A percentile compares a stretch with the other conserved stretches of the same genome.
phyloP scores from a whole-genome alignment of 257 asterid genomes.

The Przewalskia tangutica region DNA sequence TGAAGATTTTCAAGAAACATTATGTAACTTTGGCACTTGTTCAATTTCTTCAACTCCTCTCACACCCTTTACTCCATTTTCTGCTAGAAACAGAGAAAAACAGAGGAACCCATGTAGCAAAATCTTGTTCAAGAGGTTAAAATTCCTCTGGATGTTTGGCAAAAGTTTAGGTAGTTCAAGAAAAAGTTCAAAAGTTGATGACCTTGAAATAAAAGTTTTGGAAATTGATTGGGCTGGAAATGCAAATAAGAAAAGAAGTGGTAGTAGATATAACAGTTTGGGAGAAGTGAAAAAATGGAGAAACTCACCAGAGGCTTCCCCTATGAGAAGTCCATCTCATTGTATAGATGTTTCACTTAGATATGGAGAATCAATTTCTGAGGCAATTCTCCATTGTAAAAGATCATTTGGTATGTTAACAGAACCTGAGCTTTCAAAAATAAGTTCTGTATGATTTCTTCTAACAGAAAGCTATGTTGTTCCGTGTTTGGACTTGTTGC shows the following conservation, averaged over 20 bases:
- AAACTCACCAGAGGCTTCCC: slow-evolving; percentile 7
- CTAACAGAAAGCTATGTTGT: too few species aligned
- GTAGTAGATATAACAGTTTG: not conserved
- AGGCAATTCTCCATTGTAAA: slow-evolving; percentile 35
- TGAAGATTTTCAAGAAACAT: too few species aligned
- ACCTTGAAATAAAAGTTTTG: slow-evolving; percentile 14
- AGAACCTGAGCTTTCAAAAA: not conserved
- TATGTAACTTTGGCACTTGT: not conserved
- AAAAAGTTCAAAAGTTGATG: slow-evolving; percentile 21
- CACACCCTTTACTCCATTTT: slow-evolving; percentile 1
- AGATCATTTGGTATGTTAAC: slow-evolving; percentile 20
- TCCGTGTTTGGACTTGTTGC: too few species aligned
- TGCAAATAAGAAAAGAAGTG: not conserved
- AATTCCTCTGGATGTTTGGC: not conserved
- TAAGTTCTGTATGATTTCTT: not conserved
- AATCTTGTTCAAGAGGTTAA: slow-evolving; percentile 8
- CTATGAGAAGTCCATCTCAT: slow-evolving; percentile 6
- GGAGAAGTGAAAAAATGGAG: not conserved
- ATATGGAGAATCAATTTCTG: slow-evolving; percentile 22
- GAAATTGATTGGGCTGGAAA: slow-evolving; percentile 3
- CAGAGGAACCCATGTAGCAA: slow-evolving; percentile 4
- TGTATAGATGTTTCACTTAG: not conserved
- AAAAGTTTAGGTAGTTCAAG: slow-evolving; percentile 14
- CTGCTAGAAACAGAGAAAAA: not conserved
- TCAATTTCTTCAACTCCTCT: slow-evolving; percentile 10